Conservation (phyloP, 1,284 basidiomycete species). For the Grifola frondosa region DNA sequence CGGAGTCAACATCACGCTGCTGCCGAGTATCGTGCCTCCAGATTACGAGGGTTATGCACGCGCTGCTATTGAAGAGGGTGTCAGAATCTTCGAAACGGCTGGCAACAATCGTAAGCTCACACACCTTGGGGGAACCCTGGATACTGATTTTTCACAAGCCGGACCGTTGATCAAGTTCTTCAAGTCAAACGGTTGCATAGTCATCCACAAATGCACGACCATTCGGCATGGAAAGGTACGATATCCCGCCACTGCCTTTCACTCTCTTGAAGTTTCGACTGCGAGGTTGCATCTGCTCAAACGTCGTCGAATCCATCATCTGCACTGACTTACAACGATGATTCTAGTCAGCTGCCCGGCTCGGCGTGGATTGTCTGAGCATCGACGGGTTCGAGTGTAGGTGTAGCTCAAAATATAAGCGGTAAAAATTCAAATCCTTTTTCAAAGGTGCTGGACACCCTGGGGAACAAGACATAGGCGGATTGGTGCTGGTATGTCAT, state of each 20-base stretch:
- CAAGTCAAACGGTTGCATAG: slow-evolving; percentile 73
- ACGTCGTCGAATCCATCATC: not conserved
- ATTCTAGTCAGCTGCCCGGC: slow-evolving; percentile 64
- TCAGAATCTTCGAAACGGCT: slow-evolving; percentile 90
- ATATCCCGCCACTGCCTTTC: too few relatives aligned
- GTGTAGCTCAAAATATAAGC: slow-evolving; percentile 17
- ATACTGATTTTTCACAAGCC: slow-evolving; percentile 41
- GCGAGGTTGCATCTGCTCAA: too few relatives aligned
- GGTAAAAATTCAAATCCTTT: slow-evolving; percentile 1
- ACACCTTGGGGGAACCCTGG: not conserved
- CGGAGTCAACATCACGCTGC: slow-evolving; percentile 90
- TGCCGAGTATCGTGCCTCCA: slow-evolving; percentile 89
- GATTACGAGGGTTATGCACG: slow-evolving; percentile 85
- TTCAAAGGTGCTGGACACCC: slow-evolving; percentile 84
- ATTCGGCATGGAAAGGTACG: slow-evolving; percentile 80
- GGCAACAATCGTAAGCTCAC: slow-evolving; percentile 74
- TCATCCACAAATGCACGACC: slow-evolving; percentile 92
- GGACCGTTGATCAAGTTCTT: slow-evolving; percentile 80
- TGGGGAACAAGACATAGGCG: slow-evolving; percentile 93
- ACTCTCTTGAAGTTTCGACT: too few relatives aligned
- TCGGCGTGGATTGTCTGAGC: slow-evolving; percentile 84
- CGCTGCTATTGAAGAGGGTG: slow-evolving; percentile 86
- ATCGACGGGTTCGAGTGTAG: slow-evolving; percentile 90
- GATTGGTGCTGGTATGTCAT: slow-evolving; percentile 73
- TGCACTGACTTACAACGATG: not conserved